Evolutionary conservation across 441 rosid genomes (phyloP).

Genomic region (Pelargonium citronellum): DNA sequence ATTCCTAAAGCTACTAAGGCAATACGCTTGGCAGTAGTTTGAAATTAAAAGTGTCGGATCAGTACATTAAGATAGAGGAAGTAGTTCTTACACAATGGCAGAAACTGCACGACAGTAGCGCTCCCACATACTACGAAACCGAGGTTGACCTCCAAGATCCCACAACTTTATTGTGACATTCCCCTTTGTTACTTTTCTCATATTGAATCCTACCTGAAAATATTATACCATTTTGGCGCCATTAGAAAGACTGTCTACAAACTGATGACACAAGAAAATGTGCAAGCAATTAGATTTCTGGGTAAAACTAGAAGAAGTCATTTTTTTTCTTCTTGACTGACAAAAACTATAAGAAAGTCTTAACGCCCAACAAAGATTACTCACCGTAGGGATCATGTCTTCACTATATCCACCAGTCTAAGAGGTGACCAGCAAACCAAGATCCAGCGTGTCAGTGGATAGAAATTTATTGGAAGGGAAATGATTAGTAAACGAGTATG

Average conservation of each 20-base stretch:
- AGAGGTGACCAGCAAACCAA: conserved; percentile 25
- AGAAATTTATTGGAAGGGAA: conserved; percentile 4
- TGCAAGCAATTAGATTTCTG: neutral
- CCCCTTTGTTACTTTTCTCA: conserved; percentile 74
- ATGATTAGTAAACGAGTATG: neutral
- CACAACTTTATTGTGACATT: conserved; percentile 67
- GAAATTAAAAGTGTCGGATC: neutral
- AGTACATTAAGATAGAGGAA: conserved; percentile 3
- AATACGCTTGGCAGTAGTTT: neutral
- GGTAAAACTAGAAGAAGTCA: neutral
- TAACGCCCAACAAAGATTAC: conserved; percentile 19
- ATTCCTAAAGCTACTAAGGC: neutral
- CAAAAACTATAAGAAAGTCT: neutral
- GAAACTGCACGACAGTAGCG: conserved; percentile 84
- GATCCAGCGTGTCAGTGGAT: conserved; percentile 10
- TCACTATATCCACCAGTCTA: conserved; percentile 78
- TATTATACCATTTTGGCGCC: neutral
- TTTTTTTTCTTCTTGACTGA: neutral
- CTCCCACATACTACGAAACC: conserved; percentile 99
- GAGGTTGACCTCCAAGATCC: conserved; percentile 85
- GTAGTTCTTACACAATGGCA: conserved; percentile 58
- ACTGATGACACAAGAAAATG: neutral
- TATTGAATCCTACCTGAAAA: conserved; percentile 64
- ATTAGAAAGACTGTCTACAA: neutral
- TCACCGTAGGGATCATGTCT: conserved; percentile 74